A percentile compares a stretch with the other conserved stretches of the same genome.
Evolutionary conservation across 2,329 filamentous ascomycete species (phyloP).

Genomic region (Penicillium capsulatum): DNA sequence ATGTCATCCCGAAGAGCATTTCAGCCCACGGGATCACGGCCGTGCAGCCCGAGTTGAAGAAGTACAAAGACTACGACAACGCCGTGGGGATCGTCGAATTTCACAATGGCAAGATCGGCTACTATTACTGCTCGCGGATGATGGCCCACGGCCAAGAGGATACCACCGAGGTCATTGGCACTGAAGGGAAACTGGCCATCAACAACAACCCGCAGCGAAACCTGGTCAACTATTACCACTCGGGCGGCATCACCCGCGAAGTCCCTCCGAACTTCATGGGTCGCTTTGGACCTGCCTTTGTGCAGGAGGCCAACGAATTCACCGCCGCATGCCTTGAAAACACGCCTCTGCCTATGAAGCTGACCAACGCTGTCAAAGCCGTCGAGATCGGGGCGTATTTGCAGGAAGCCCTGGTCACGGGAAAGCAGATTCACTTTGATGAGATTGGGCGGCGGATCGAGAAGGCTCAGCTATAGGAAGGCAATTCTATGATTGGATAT

Average conservation of each 20-base stretch:
- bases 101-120: constrained; percentile 58
- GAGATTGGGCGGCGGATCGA: constrained; percentile 49
- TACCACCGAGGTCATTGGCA: constrained; percentile 63
- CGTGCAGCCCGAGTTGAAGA: constrained; percentile 53
- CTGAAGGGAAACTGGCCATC: constrained; percentile 59
- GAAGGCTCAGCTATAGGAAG: constrained; percentile 23
- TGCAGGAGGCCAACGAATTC: constrained; percentile 62
- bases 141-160: constrained; percentile 65
- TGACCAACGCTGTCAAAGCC: constrained; percentile 54
- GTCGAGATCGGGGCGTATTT: constrained; percentile 57
- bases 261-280: constrained; percentile 61
- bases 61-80: constrained; percentile 59
- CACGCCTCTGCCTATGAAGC: constrained; percentile 52
- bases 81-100: constrained; percentile 63
- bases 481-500: too few species aligned
- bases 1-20: constrained; percentile 52
- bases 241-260: constrained; percentile 54
- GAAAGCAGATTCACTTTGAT: constrained; percentile 56
- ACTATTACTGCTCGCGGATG: constrained; percentile 61
- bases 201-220: constrained; percentile 56
- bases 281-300: constrained; percentile 59
- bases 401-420: constrained; percentile 53
- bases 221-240: constrained; percentile 54
- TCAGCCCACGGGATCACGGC: constrained; percentile 55
- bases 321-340: constrained; percentile 56